These are phyloP conservation scores for Vigna nakashimae DNA, from an alignment of 306 rosid species.

Conservation along the genomic window DNA sequence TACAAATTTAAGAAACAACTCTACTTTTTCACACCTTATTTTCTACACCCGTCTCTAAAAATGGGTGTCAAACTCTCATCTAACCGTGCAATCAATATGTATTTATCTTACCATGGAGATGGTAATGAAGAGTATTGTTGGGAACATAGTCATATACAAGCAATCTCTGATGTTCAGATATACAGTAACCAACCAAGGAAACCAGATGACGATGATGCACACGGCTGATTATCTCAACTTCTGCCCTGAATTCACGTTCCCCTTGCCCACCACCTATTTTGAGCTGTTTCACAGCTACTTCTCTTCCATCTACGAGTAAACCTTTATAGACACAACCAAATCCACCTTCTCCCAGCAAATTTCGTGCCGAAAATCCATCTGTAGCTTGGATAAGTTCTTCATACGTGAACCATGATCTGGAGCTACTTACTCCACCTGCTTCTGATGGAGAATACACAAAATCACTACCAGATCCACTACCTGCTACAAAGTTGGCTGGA, in stretches of 20 bases:
- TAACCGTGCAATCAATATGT: constrained; percentile 35
- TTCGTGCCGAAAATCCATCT: constrained; percentile 67
- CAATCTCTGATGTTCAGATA: constrained; percentile 86
- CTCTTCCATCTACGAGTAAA: constrained; percentile 79
- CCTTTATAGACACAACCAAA: constrained; percentile 99
- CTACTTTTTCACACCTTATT: not conserved
- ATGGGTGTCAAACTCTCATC: not conserved
- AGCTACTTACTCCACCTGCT: constrained; percentile 69
- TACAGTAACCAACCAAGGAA: constrained; percentile 95
- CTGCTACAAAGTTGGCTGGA: constrained; percentile 59
- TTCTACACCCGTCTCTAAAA: not conserved
- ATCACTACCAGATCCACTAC: constrained; percentile 67
- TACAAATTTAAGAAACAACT: not conserved
- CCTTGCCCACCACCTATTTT: constrained; percentile 96
- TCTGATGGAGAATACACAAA: constrained; percentile 73
- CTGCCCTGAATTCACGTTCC: constrained; percentile 98
- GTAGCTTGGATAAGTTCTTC: constrained; percentile 92
- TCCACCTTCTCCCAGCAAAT: constrained; percentile 97
- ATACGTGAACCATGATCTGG: constrained; percentile 78
- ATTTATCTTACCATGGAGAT: constrained; percentile 86
- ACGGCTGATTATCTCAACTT: constrained; percentile 94
- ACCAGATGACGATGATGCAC: constrained; percentile 99
- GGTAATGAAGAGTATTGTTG: constrained; percentile 86
- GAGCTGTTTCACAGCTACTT: constrained; percentile 93
- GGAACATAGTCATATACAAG: constrained; percentile 88